Evolutionary conservation across 2,329 filamentous ascomycete genomes (phyloP).

Genomic region (Tolypocladium nubicola): DNA sequence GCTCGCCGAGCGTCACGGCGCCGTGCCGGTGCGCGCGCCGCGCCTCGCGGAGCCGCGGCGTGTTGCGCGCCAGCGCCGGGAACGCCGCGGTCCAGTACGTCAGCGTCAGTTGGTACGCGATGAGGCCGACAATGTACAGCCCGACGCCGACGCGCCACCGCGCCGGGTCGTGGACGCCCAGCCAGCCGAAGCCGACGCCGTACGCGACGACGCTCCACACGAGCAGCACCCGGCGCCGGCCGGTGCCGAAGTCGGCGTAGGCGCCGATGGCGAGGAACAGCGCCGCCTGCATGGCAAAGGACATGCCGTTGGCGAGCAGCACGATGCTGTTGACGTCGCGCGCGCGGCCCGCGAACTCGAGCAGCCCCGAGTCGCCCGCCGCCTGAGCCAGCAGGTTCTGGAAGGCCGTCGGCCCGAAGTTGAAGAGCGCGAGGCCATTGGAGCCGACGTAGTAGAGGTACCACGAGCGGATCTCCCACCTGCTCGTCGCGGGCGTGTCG

Average conservation of each 20-base stretch:
- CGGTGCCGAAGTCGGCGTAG: slow-evolving; percentile 54
- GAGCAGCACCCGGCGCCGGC: slow-evolving; percentile 52
- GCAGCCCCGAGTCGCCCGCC: slow-evolving; percentile 31
- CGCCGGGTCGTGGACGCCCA: slow-evolving; percentile 49
- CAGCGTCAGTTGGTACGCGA: slow-evolving; percentile 55
- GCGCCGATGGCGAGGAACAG: slow-evolving; percentile 41
- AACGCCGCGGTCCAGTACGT: slow-evolving; percentile 59
- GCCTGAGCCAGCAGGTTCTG: slow-evolving; percentile 55
- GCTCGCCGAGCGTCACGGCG: slow-evolving; percentile 45
- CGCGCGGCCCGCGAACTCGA: slow-evolving; percentile 43
- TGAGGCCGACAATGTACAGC: slow-evolving; percentile 56
- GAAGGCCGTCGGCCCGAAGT: slow-evolving; percentile 53
- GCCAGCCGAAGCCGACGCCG: slow-evolving; percentile 55
- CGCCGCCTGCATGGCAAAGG: slow-evolving; percentile 55
- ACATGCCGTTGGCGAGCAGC: slow-evolving; percentile 54
- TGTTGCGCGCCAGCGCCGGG: slow-evolving; percentile 26
- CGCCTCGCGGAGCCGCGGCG: slow-evolving; percentile 20
- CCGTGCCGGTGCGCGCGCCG: slow-evolving; percentile 23
- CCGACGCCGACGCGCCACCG: slow-evolving; percentile 51
- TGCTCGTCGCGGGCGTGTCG: slow-evolving; percentile 9
- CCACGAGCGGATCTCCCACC: slow-evolving; percentile 13
- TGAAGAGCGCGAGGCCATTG: slow-evolving; percentile 53
- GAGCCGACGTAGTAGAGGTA: slow-evolving; percentile 52
- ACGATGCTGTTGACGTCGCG: slow-evolving; percentile 57
- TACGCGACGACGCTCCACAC: slow-evolving; percentile 50